These are phyloP conservation scores for Sclerotinia sclerotiorum DNA, from an alignment of 2,329 filamentous ascomycete genomes.

Conservation along the genomic window DNA sequence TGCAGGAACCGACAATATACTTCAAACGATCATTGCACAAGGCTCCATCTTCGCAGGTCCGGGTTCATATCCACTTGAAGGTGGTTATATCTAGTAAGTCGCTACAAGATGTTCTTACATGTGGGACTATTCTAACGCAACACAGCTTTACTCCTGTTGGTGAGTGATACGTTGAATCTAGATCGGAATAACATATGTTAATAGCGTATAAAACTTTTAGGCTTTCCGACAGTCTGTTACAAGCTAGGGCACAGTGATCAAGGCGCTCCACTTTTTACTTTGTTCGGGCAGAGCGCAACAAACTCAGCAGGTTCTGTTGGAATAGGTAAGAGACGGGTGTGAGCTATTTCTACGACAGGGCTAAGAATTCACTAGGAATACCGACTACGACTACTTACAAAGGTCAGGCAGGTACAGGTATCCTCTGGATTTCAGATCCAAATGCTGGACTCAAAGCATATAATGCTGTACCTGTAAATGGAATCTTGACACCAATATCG, in stretches of 20 bases:
- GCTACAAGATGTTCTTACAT: background rate
- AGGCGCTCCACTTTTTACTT: background rate
- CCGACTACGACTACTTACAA: conserved; percentile 41
- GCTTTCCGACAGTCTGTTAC: conserved; percentile 1
- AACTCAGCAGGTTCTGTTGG: conserved; percentile 4
- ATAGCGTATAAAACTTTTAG: background rate
- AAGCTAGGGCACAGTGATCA: conserved; percentile 3
- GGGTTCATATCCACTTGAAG: conserved; percentile 46
- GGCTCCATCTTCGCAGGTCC: conserved; percentile 45
- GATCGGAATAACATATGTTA: background rate
- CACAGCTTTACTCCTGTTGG: background rate
- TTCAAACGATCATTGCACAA: conserved; percentile 46
- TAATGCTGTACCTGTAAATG: conserved; percentile 43
- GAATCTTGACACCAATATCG: conserved; percentile 39
- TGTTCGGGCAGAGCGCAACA: background rate
- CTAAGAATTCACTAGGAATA: conserved; percentile 27
- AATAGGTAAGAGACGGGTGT: background rate
- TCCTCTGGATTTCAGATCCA: conserved; percentile 44
- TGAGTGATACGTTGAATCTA: background rate
- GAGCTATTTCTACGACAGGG: conserved; percentile 34
- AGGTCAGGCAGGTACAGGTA: conserved; percentile 40
- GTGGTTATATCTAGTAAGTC: conserved; percentile 35
- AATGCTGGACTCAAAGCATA: conserved; percentile 43
- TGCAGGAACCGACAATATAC: conserved; percentile 25
- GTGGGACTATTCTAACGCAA: background rate